Conservation (phyloP, 164 flowering plant species). For the Warburgia ugandensis region DNA sequence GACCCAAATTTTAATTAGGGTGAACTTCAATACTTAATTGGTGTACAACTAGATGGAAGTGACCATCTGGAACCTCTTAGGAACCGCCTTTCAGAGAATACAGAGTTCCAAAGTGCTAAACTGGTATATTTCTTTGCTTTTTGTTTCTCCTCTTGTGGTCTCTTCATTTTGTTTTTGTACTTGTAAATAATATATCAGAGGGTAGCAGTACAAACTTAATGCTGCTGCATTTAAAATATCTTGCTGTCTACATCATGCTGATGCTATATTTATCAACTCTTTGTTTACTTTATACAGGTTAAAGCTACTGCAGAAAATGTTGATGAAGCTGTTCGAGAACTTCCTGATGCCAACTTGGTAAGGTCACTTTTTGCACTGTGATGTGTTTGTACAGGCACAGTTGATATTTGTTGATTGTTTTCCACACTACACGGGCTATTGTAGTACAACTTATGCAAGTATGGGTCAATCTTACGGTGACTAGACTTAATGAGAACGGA, state of each 20-base stretch:
- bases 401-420: not conserved
- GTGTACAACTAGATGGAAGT: slow-evolving; percentile 99
- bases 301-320: slow-evolving; percentile 98
- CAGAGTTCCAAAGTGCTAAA: slow-evolving; percentile 73
- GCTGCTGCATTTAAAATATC: too few species aligned
- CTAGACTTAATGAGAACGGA: too few species aligned
- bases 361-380: slow-evolving; percentile 47
- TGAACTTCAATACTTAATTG: slow-evolving; percentile 96
- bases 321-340: slow-evolving; percentile 94
- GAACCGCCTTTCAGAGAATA: slow-evolving; percentile 73
- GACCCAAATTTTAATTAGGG: slow-evolving; percentile 41
- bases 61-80: slow-evolving; percentile 84
- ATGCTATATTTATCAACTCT: not conserved
- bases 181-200: too few species aligned
- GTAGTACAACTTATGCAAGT: too few species aligned
- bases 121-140: slow-evolving; percentile 34
- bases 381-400: slow-evolving; percentile 9
- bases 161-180: not conserved
- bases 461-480: too few species aligned
- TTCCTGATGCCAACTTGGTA: slow-evolving; percentile 99
- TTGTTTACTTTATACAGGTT: slow-evolving; percentile 42
- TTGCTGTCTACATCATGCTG: too few species aligned
- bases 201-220: too few species aligned
- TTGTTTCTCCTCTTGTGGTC: not conserved
- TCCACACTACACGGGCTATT: not conserved